Evolutionary conservation across 2,329 filamentous ascomycete species (phyloP).

Genomic region (Anthostomella pinea): DNA sequence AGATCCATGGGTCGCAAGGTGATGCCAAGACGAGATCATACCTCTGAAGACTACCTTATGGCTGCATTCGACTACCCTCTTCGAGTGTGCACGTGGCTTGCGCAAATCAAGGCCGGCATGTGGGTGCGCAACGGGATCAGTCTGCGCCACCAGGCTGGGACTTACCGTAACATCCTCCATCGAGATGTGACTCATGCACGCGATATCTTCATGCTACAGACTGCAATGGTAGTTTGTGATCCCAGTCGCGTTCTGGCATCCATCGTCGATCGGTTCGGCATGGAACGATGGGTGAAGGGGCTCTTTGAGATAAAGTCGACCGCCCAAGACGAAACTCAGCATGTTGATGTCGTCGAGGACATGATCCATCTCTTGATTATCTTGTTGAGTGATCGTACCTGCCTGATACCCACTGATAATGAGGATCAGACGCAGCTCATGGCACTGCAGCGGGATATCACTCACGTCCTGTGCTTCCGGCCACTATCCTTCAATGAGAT

Average conservation of each 20-base stretch:
- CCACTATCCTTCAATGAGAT: constrained; percentile 94
- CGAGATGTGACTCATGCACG: constrained; percentile 91
- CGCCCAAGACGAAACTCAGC: constrained; percentile 81
- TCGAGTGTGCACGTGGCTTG: constrained; percentile 90
- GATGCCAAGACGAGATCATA: constrained; percentile 56
- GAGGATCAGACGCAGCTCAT: constrained; percentile 63
- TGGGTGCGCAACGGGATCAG: constrained; percentile 99
- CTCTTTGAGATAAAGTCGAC: constrained; percentile 69
- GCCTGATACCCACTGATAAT: constrained; percentile 67
- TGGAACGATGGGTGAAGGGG: constrained; percentile 83
- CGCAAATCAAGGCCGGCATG: constrained; percentile 97
- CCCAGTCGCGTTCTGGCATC: constrained; percentile 81
- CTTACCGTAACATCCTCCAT: constrained; percentile 85
- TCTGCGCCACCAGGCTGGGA: constrained; percentile 88
- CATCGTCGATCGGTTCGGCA: constrained; percentile 86
- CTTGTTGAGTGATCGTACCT: constrained; percentile 82
- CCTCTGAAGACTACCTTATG: constrained; percentile 76
- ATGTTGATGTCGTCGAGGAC: constrained; percentile 91
- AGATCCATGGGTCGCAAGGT: constrained; percentile 58
- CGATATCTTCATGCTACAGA: constrained; percentile 91
- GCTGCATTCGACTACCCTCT: constrained; percentile 90
- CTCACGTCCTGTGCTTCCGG: constrained; percentile 93
- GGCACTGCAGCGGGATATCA: constrained; percentile 83
- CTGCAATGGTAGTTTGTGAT: constrained; percentile 81
- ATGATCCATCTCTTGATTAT: constrained; percentile 93